A percentile compares a stretch with the other conserved stretches of the same genome.
Evolutionary conservation across 495 filamentous ascomycete species (phyloP).

Genomic region (Evernia prunastri): DNA sequence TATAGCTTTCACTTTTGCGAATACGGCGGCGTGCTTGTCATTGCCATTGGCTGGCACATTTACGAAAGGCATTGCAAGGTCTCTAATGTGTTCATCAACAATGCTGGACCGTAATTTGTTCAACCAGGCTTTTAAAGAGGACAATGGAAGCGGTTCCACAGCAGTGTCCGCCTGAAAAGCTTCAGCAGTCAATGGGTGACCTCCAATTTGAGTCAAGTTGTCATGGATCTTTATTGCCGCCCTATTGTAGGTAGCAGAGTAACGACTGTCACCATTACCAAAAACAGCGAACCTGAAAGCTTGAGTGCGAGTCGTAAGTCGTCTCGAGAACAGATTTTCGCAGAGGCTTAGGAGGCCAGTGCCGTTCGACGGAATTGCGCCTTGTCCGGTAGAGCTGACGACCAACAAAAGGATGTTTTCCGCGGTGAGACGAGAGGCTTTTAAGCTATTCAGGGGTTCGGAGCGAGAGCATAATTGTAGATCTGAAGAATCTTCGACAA

Average conservation of each 20-base stretch:
- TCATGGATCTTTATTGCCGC: conserved; percentile 21
- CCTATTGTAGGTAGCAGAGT: conserved; percentile 26
- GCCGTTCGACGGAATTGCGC: conserved; percentile 26
- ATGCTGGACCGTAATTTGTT: conserved; percentile 17
- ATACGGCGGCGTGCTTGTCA: background rate
- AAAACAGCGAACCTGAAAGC: conserved; percentile 23
- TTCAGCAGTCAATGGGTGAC: conserved; percentile 13
- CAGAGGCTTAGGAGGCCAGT: conserved; percentile 7
- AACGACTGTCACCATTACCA: conserved; percentile 31
- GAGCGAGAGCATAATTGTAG: conserved; percentile 1
- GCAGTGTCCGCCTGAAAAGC: conserved; percentile 25
- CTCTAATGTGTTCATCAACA: background rate
- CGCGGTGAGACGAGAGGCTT: conserved; percentile 10
- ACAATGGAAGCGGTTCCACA: conserved; percentile 14
- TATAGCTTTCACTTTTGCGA: background rate
- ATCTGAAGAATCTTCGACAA: conserved; percentile 2
- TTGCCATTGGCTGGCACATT: background rate
- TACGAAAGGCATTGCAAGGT: background rate
- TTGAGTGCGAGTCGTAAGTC: background rate
- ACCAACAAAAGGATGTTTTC: conserved; percentile 22
- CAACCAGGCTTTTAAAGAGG: conserved; percentile 25
- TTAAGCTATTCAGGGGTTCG: conserved; percentile 16
- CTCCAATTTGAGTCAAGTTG: conserved; percentile 18
- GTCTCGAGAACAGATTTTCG: background rate
- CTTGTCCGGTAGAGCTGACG: conserved; percentile 26